A percentile compares a stretch with the other conserved stretches of the same genome.
These are phyloP conservation scores for Cordyceps fumosorosea DNA, from an alignment of 2,329 filamentous ascomycete species.

Conservation along the genomic window DNA sequence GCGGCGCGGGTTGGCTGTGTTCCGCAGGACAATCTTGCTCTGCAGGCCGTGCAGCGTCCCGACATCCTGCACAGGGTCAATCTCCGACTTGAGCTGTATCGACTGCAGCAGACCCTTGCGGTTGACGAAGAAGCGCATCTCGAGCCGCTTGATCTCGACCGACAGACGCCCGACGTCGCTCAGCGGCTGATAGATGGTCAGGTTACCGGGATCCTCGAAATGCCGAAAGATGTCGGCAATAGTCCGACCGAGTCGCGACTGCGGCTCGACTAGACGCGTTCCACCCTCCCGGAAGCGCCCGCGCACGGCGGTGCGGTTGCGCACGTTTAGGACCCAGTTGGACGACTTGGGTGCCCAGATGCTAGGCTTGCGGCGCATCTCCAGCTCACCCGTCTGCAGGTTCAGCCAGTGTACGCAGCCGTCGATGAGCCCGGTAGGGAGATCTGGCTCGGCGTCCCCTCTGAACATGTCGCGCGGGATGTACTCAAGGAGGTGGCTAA, in stretches of 20 bases:
- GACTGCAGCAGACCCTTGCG: conserved; percentile 34
- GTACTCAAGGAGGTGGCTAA: neutral
- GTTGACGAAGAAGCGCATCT: conserved; percentile 49
- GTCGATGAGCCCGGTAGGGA: conserved; percentile 44
- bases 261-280: conserved; percentile 40
- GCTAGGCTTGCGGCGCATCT: conserved; percentile 41
- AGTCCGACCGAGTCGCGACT: conserved; percentile 31
- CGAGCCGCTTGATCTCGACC: conserved; percentile 45
- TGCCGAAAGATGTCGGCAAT: conserved; percentile 39
- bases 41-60: conserved; percentile 54
- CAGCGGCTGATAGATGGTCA: conserved; percentile 32
- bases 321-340: conserved; percentile 31
- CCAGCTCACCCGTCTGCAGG: conserved; percentile 31
- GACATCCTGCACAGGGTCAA: conserved; percentile 52
- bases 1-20: conserved; percentile 29
- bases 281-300: neutral
- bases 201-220: conserved; percentile 24
- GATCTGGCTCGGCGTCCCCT: conserved; percentile 29
- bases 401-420: conserved; percentile 57
- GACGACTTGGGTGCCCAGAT: conserved; percentile 22
- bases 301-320: conserved; percentile 13
- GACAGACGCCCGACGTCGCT: conserved; percentile 21
- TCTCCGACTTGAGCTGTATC: conserved; percentile 40
- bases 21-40: conserved; percentile 51
- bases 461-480: conserved; percentile 22